These are phyloP conservation scores for Penicillium alfredii DNA, from an alignment of 495 filamentous ascomycete species.

Conservation along the genomic window DNA sequence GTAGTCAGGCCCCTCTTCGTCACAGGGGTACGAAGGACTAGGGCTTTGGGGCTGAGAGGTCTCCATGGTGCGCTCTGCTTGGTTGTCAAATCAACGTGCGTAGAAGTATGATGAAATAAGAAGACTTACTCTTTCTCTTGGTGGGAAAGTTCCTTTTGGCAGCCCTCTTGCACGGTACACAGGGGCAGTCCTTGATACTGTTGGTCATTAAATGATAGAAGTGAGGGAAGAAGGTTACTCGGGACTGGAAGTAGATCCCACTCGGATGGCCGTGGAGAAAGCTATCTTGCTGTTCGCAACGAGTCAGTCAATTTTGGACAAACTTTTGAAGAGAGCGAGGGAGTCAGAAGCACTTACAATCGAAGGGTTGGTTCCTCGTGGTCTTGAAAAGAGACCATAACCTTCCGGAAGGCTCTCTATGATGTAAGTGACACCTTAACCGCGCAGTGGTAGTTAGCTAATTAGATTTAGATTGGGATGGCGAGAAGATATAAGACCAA, in stretches of 20 bases:
- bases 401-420: conserved; percentile 51
- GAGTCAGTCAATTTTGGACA: conserved; percentile 7
- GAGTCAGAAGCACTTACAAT: conserved; percentile 30
- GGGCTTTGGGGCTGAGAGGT: too few species aligned
- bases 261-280: conserved; percentile 53
- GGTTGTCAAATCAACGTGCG: conserved; percentile 9
- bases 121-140: conserved; percentile 17
- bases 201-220: conserved; percentile 52
- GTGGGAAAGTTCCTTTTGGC: too few species aligned
- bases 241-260: conserved; percentile 45
- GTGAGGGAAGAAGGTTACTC: conserved; percentile 50
- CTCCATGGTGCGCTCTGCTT: conserved; percentile 12
- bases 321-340: background rate
- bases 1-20: conserved; percentile 49
- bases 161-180: conserved; percentile 30
- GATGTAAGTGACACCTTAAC: conserved; percentile 40
- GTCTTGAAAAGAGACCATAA: conserved; percentile 44
- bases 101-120: background rate
- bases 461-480: too few species aligned
- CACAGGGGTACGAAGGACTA: conserved; percentile 5
- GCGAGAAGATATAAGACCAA: too few species aligned
- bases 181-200: conserved; percentile 27
- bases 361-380: conserved; percentile 30
- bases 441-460: background rate
- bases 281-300: conserved; percentile 35